Evolutionary conservation across 2,329 filamentous ascomycete species (phyloP), one percentile per base, ranked within the genome.

Genomic region (Ophiobolus disseminans): DNA sequence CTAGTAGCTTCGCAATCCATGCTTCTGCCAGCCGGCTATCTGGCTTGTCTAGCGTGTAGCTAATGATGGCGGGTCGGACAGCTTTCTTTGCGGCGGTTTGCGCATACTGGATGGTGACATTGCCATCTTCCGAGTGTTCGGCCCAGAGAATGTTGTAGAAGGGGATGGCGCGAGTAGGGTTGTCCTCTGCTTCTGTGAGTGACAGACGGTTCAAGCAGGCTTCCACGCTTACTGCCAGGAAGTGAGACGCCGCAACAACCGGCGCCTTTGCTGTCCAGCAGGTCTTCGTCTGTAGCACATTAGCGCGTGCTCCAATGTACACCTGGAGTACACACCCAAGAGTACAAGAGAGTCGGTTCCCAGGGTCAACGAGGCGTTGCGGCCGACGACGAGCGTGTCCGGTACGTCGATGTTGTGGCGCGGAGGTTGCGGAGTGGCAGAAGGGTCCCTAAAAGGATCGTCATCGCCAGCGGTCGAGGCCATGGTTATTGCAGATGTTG

Each of bases 81-180:
- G 80, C 76, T 20, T 81, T 79, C 63, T 86, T 70, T 10, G 74
- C 72, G 26, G 82, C 81, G 19, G 75, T 69, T 1, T 81, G 79
- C 37, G 90, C 90, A 70, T 90, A 94, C 41, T 87, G 84, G 66
- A 97, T 85, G 6, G 81, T 82, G 40, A 96, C 75, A 22, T 82
- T 80, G 45, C 77, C 68, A 43, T 75, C 78, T 35, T 82, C 78
- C 39, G 79, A 77, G 21, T 88, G 69, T 57, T 90, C 86, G 30
- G 88, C 90, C 87, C 90, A 95, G 39, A 97, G 85, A 53, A 97
- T 77, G 69, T 96, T 89, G 76, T 90, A 92, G 53, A 91, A 87
- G 2, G 89, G 86, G 22, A 97, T 87, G 5, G 82, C 78, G 55
- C 78, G 77, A 22, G 79, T 83, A 23, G 76, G 75, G 50, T 81